Percentiles rank a stretch among this genome's conserved stretches.
Evolutionary conservation across 2,329 filamentous ascomycete genomes (phyloP).

Genomic region (Tolypocladium inflatum): DNA sequence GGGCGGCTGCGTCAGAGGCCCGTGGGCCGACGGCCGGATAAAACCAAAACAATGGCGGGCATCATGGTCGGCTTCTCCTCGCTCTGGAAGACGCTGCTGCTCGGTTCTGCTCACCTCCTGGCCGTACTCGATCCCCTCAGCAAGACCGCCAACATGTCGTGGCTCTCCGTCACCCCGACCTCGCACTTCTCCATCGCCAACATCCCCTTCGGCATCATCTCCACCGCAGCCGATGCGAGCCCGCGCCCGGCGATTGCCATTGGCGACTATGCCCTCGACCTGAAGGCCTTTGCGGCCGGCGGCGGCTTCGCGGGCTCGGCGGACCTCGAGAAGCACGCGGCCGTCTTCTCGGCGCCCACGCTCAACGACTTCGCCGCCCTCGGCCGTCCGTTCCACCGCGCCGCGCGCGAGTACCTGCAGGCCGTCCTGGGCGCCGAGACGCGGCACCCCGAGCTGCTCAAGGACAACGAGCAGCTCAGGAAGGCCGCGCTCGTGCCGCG

Average conservation of each 20-base stretch:
- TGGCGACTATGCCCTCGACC: constrained; percentile 61
- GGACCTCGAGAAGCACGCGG: constrained; percentile 14
- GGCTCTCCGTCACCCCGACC: constrained; percentile 14
- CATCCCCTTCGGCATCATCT: constrained; percentile 77
- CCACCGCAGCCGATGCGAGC: constrained; percentile 42
- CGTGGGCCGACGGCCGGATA: not conserved
- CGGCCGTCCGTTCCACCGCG: constrained; percentile 58
- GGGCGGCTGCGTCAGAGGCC: not conserved
- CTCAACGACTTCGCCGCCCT: constrained; percentile 34
- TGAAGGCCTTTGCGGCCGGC: constrained; percentile 46
- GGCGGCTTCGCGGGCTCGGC: constrained; percentile 27
- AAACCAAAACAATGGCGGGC: not conserved
- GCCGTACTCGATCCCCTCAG: not conserved
- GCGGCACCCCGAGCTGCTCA: constrained; percentile 20
- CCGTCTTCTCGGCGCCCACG: constrained; percentile 15
- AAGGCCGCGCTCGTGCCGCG: constrained; percentile 16
- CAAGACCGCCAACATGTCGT: constrained; percentile 10
- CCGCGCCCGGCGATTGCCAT: constrained; percentile 63
- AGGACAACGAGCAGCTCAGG: constrained; percentile 23
- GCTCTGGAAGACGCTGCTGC: not conserved
- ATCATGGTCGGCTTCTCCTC: not conserved
- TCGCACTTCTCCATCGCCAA: constrained; percentile 63
- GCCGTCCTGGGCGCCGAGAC: constrained; percentile 49
- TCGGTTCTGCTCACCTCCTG: not conserved
- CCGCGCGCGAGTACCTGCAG: constrained; percentile 61